Evolutionary conservation across 2,329 filamentous ascomycete species (phyloP).

Genomic region (Escovopsis sp.): DNA sequence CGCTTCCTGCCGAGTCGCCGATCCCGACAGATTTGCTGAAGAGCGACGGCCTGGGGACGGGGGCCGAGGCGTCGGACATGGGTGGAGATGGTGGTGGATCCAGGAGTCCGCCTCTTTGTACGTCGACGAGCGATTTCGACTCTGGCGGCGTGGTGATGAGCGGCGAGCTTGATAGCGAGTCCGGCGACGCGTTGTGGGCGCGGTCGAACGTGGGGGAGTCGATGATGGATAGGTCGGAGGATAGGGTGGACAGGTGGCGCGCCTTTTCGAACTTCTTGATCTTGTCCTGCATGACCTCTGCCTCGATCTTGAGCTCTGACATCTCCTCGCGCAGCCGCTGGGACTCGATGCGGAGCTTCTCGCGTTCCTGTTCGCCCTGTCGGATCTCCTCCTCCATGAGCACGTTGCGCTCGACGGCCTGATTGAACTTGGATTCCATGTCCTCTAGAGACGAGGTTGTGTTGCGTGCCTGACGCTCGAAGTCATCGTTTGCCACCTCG

Average conservation of each 20-base stretch:
- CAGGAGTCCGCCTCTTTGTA: constrained; percentile 46
- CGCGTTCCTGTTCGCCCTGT: constrained; percentile 79
- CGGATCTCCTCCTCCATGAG: constrained; percentile 93
- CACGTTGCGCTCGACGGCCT: constrained; percentile 79
- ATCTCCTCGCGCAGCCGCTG: constrained; percentile 84
- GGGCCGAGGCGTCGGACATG: constrained; percentile 68
- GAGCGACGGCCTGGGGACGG: constrained; percentile 36
- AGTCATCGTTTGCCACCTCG: constrained; percentile 96
- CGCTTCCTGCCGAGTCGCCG: not conserved
- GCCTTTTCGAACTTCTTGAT: constrained; percentile 54
- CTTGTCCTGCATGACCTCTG: constrained; percentile 89
- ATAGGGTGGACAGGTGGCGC: constrained; percentile 42
- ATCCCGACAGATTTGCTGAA: constrained; percentile 17
- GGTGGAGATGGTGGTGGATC: constrained; percentile 91
- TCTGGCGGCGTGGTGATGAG: constrained; percentile 74
- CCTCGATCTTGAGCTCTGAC: constrained; percentile 84
- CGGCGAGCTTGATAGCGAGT: constrained; percentile 80
- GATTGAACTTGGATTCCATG: constrained; percentile 91
- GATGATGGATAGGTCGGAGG: constrained; percentile 45
- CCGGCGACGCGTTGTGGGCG: constrained; percentile 57
- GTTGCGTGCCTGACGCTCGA: constrained; percentile 88
- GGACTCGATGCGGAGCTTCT: constrained; percentile 73
- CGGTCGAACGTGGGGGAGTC: constrained; percentile 61
- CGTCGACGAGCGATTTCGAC: constrained; percentile 42
- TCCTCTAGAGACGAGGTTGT: constrained; percentile 93